These are phyloP conservation scores for Vigna angularis DNA, from an alignment of 306 rosid species.

Conservation along the genomic window DNA sequence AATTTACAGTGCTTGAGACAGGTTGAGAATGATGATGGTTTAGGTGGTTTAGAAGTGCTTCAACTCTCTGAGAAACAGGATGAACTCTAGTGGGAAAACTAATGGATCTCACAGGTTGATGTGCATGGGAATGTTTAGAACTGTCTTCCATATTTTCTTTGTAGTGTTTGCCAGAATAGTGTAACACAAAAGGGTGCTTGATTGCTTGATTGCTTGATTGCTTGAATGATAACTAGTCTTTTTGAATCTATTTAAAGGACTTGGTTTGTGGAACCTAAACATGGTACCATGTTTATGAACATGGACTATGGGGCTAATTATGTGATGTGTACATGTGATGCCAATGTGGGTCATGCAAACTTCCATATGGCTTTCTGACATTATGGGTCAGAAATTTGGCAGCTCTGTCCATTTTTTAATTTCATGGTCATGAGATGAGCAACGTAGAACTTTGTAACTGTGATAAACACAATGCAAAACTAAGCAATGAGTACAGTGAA, in stretches of 20 bases:
- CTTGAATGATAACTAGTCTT: constrained; percentile 39
- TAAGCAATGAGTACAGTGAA: constrained; percentile 44
- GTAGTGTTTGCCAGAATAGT: constrained; percentile 18
- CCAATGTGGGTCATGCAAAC: constrained; percentile 46
- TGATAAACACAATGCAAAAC: constrained; percentile 33
- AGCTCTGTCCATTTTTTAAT: constrained; percentile 42
- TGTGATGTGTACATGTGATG: constrained; percentile 56
- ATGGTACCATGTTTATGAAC: constrained; percentile 29
- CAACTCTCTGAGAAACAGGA: constrained; percentile 59
- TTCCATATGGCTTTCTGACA: constrained; percentile 52
- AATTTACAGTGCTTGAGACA: constrained; percentile 31
- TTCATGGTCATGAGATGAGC: constrained; percentile 43
- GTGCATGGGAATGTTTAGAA: constrained; percentile 37
- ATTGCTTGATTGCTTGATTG: constrained; percentile 51
- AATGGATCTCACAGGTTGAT: constrained; percentile 74
- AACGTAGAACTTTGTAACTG: constrained; percentile 18
- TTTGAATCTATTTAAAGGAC: constrained; percentile 50
- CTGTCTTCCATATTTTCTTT: constrained; percentile 48
- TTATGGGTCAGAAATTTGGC: constrained; percentile 42
- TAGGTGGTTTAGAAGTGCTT: constrained; percentile 57
- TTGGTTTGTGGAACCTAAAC: constrained; percentile 28
- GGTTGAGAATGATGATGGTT: constrained; percentile 46
- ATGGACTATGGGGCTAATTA: constrained; percentile 23
- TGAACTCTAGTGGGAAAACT: constrained; percentile 76
- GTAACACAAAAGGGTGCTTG: constrained; percentile 43